Conservation (phyloP, 768 basidiomycete species). For the Tremella fuciformis region DNA sequence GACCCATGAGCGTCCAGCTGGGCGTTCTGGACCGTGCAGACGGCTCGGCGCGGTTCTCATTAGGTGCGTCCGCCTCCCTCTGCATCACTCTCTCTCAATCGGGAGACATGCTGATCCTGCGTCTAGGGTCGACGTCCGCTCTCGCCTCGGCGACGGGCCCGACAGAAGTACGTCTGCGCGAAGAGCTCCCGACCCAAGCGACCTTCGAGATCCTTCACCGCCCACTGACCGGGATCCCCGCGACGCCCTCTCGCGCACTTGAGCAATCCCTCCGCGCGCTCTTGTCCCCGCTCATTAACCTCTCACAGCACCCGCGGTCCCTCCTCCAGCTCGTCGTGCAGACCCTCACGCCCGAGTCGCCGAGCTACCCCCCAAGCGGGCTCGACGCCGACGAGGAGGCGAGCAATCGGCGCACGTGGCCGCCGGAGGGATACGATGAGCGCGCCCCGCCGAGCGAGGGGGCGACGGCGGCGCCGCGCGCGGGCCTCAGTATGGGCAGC, state of each 20-base stretch:
- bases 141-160: constrained; percentile 53
- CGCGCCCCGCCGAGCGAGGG: too few relatives aligned
- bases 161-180: constrained; percentile 52
- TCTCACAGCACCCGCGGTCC: constrained; percentile 53
- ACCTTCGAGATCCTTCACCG: constrained; percentile 53
- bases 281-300: constrained; percentile 48
- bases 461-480: neutral
- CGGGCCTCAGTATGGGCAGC: neutral
- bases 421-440: neutral
- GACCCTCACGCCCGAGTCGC: constrained; percentile 46
- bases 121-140: constrained; percentile 47
- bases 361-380: constrained; percentile 13
- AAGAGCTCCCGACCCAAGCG: constrained; percentile 53
- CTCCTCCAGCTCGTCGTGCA: constrained; percentile 54
- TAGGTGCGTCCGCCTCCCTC: constrained; percentile 34
- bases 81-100: too few relatives aligned
- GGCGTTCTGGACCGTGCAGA: constrained; percentile 52
- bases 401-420: neutral
- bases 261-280: constrained; percentile 41
- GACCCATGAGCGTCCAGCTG: constrained; percentile 41
- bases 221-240: constrained; percentile 51
- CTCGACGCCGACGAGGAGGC: neutral
- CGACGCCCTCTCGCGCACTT: constrained; percentile 48
- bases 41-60: constrained; percentile 52
- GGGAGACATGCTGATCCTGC: neutral